Base-by-base conservation (phyloP, 2,329 filamentous ascomycete species). In the Zymoseptoria tritici region DNA sequence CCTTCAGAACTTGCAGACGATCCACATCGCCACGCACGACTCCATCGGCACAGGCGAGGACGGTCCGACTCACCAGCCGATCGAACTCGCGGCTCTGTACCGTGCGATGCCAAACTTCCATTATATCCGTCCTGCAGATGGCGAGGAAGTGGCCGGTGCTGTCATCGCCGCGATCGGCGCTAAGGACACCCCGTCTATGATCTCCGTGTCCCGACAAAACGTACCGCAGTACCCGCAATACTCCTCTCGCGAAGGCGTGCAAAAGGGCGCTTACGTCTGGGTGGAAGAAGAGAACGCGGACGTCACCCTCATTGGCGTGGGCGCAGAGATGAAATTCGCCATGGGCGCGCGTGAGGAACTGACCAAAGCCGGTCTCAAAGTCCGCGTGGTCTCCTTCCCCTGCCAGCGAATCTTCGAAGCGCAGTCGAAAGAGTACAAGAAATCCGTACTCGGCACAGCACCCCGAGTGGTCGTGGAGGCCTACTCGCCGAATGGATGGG, bases 401-500 rank as follows among this genome's bases (percentile, higher is more conserved):
- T 81, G 77, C 62, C 77, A 79, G 66, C 72, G 78, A 0, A 64
- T 82, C 16, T 82, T 82, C 63, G 79, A 81, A 60, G 65, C 72
- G 6, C 80, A 83, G 64, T 61, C 73, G 0, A 63, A 72, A 2
- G 72, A 77, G 49, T 82, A 82, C 66, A 78, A 74, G 67, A 75
- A 78, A 0, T 65, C 76, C 1, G 77, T 80, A 1, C 72, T 85
- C 0, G 75, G 75, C 51, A 63, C 64, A 16, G 67, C 62, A 13
- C 69, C 68, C 7, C 56, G 67, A 3, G 80, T 87, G 16, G 80
- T 85, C 4, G 81, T 87, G 51, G 85, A 87, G 71, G 81, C 83
- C 0, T 85, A 83, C 67, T 77, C 80, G 1, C 75, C 78, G 1
- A 80, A 81, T 60, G 81, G 82, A 0, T 85, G 83, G 83, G 83